Evolutionary conservation across 2,329 filamentous ascomycete species (phyloP).

Genomic region (Lojkania enalia): DNA sequence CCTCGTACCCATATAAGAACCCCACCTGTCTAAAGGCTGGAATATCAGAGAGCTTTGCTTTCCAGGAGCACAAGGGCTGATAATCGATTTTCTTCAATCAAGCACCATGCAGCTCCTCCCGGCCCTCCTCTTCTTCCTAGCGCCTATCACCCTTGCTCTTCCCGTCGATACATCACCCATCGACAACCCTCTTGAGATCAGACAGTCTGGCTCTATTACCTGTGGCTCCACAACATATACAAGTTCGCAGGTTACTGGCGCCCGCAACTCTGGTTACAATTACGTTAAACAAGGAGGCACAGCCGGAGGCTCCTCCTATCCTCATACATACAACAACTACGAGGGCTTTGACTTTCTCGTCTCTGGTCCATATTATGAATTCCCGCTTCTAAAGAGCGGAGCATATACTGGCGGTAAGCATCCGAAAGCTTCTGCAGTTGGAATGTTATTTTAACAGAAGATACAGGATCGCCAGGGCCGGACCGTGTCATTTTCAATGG

Average conservation of each 20-base stretch:
- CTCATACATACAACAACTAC: slow-evolving; percentile 64
- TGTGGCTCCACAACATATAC: slow-evolving; percentile 61
- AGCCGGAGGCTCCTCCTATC: slow-evolving; percentile 54
- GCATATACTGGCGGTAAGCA: slow-evolving; percentile 60
- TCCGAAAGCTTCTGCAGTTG: not conserved
- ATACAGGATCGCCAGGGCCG: slow-evolving; percentile 62
- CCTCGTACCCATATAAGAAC: not conserved
- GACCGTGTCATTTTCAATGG: slow-evolving; percentile 69
- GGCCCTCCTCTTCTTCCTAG: slow-evolving; percentile 20
- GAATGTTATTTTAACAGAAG: not conserved
- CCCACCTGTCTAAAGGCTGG: not conserved
- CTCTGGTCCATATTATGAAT: slow-evolving; percentile 64
- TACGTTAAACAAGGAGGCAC: slow-evolving; percentile 50
- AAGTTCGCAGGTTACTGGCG: slow-evolving; percentile 53
- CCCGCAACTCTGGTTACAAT: slow-evolving; percentile 56
- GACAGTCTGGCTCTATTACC: slow-evolving; percentile 24
- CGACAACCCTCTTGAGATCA: not conserved
- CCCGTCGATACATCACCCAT: slow-evolving; percentile 17
- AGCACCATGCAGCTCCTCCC: slow-evolving; percentile 25
- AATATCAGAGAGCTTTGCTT: not conserved
- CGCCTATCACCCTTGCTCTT: slow-evolving; percentile 20
- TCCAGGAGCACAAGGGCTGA: slow-evolving; percentile 1
- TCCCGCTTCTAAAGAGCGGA: slow-evolving; percentile 58
- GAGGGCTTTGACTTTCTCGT: slow-evolving; percentile 65
- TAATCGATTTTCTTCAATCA: slow-evolving; percentile 10